phyloP scores from a whole-genome alignment of 371 early-diverging fungal species.

The Massospora cicadina region DNA sequence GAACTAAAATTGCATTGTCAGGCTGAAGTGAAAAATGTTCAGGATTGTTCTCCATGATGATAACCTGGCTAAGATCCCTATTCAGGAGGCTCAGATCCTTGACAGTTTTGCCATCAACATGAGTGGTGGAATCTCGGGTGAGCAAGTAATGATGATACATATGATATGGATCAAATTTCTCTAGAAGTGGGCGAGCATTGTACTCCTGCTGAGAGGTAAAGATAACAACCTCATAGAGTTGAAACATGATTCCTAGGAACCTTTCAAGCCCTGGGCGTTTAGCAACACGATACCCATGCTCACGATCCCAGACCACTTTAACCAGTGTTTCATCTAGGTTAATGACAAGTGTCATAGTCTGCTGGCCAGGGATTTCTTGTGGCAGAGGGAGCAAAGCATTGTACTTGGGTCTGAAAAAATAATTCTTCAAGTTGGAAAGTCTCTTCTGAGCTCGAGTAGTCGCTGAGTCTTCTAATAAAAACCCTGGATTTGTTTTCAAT shows the following conservation, averaged over 20 bases:
- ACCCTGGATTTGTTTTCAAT: background rate
- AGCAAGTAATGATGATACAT: constrained; percentile 64
- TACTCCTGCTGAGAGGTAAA: constrained; percentile 65
- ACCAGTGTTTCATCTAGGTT: constrained; percentile 86
- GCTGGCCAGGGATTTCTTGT: constrained; percentile 56
- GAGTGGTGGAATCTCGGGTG: constrained; percentile 74
- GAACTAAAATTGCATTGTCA: constrained; percentile 68
- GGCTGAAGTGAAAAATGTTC: constrained; percentile 69
- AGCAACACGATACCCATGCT: constrained; percentile 85
- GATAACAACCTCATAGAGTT: constrained; percentile 87
- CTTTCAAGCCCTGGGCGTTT: constrained; percentile 90
- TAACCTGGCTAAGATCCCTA: constrained; percentile 79
- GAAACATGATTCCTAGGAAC: constrained; percentile 73
- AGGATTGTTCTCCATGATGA: constrained; percentile 79
- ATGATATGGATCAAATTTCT: constrained; percentile 76
- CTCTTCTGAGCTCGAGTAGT: constrained; percentile 4
- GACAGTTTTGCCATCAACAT: constrained; percentile 64
- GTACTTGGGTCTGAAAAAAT: constrained; percentile 2
- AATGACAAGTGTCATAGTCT: constrained; percentile 78
- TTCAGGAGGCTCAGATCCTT: constrained; percentile 86
- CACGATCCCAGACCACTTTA: constrained; percentile 77
- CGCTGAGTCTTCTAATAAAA: background rate
- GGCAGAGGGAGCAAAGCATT: constrained; percentile 48
- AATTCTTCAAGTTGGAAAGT: background rate
- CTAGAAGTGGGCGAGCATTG: constrained; percentile 61